Percentiles rank a stretch among this genome's conserved stretches.
These are phyloP conservation scores for Umbelopsis ramanniana DNA, from an alignment of 192 early-diverging fungal species.

Conservation along the genomic window DNA sequence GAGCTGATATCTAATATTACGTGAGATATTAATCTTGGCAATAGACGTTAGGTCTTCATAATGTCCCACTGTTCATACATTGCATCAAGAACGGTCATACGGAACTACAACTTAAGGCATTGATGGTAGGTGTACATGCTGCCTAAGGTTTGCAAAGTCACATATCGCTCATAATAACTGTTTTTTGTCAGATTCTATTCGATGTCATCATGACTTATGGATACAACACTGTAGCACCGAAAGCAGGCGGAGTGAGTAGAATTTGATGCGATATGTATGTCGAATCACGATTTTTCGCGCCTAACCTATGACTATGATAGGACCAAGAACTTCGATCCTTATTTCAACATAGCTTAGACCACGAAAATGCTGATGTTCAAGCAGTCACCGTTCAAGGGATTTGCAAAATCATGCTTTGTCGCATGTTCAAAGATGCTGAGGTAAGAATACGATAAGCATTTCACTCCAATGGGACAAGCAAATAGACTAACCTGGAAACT, in stretches of 20 bases:
- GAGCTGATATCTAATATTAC: background rate
- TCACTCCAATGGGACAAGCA: background rate
- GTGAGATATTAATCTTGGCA: background rate
- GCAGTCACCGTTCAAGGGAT: constrained; percentile 78
- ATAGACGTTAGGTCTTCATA: constrained; percentile 70
- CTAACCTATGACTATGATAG: constrained; percentile 28
- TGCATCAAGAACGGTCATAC: constrained; percentile 58
- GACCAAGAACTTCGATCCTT: constrained; percentile 50
- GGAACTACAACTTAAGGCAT: constrained; percentile 66
- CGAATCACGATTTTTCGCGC: background rate
- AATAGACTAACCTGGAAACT: background rate
- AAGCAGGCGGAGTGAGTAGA: constrained; percentile 32
- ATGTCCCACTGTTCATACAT: constrained; percentile 73
- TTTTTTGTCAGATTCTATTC: constrained; percentile 56
- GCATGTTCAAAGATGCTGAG: constrained; percentile 44
- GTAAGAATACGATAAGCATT: constrained; percentile 26
- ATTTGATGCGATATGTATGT: background rate
- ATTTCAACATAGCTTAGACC: constrained; percentile 59
- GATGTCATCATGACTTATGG: constrained; percentile 67
- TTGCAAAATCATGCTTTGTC: constrained; percentile 68
- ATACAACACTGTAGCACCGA: constrained; percentile 32
- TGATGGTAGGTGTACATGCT: constrained; percentile 58
- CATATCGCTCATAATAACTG: background rate
- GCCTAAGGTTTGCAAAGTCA: background rate
- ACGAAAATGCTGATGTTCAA: constrained; percentile 60